These are phyloP conservation scores for Syzygium aqueum DNA, from an alignment of 345 rosid species.

Conservation along the genomic window DNA sequence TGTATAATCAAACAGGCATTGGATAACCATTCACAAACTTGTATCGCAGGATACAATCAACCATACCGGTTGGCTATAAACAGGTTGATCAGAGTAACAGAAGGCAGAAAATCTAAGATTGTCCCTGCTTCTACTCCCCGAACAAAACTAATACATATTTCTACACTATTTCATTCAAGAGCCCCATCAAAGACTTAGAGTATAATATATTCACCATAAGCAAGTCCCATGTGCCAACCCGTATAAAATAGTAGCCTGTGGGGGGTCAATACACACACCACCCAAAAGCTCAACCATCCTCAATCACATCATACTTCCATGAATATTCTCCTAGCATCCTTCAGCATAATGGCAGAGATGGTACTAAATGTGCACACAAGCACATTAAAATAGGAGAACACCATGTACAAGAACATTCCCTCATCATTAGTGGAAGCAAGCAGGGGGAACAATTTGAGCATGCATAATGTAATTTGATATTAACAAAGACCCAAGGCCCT, in stretches of 20 bases:
- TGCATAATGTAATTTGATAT: background rate
- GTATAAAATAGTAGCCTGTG: background rate
- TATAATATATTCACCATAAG: background rate
- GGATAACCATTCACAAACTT: background rate
- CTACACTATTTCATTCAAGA: background rate
- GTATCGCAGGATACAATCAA: background rate
- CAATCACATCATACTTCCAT: background rate
- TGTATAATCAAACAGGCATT: background rate
- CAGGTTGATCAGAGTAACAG: background rate
- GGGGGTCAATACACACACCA: background rate
- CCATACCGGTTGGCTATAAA: background rate
- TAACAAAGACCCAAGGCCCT: background rate
- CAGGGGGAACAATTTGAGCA: background rate
- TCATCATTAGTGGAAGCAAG: background rate
- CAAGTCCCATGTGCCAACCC: background rate
- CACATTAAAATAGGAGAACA: background rate
- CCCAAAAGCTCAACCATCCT: background rate
- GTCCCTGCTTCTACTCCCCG: background rate
- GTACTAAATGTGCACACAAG: background rate
- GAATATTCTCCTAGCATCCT: background rate
- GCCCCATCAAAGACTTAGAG: background rate
- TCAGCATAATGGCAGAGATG: background rate
- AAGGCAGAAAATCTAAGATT: background rate
- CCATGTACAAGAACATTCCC: background rate
- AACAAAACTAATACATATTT: background rate